A percentile compares a stretch with the other conserved stretches of the same genome.
These are phyloP conservation scores for Drechslera avenae DNA, from an alignment of 2,329 filamentous ascomycete genomes.

Conservation along the genomic window DNA sequence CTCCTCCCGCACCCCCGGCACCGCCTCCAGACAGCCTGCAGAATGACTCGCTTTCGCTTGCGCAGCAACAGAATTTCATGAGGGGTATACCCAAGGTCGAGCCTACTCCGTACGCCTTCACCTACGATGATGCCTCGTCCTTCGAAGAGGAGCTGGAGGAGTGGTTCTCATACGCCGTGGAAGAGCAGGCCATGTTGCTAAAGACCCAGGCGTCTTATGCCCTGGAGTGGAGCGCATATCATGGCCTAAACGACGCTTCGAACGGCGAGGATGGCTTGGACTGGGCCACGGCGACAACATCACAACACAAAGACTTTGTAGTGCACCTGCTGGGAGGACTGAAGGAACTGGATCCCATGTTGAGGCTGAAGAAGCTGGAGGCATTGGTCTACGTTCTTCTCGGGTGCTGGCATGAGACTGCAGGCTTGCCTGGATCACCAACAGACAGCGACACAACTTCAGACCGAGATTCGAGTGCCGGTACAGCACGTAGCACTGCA, in stretches of 20 bases:
- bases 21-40: conserved; percentile 39
- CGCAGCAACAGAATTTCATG: conserved; percentile 54
- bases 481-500: conserved; percentile 13
- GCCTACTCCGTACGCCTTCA: conserved; percentile 75
- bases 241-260: conserved; percentile 47
- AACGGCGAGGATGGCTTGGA: conserved; percentile 54
- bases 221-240: conserved; percentile 65
- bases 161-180: conserved; percentile 93
- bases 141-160: conserved; percentile 92
- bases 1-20: conserved; percentile 49
- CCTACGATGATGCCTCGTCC: conserved; percentile 56
- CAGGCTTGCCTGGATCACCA: conserved; percentile 42
- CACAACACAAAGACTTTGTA: conserved; percentile 64
- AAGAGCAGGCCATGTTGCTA: conserved; percentile 80
- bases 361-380: conserved; percentile 48
- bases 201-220: conserved; percentile 78
- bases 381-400: conserved; percentile 54
- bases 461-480: conserved; percentile 16
- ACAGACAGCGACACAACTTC: conserved; percentile 14
- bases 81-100: conserved; percentile 52
- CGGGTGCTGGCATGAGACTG: conserved; percentile 58
- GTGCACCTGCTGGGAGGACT: conserved; percentile 48
- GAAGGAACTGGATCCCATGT: conserved; percentile 32
- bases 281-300: conserved; percentile 70
- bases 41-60: conserved; percentile 54